A percentile compares a stretch with the other conserved stretches of the same genome.
Evolutionary conservation across 306 rosid genomes (phyloP).

Genomic region (Vigna unguiculata): DNA sequence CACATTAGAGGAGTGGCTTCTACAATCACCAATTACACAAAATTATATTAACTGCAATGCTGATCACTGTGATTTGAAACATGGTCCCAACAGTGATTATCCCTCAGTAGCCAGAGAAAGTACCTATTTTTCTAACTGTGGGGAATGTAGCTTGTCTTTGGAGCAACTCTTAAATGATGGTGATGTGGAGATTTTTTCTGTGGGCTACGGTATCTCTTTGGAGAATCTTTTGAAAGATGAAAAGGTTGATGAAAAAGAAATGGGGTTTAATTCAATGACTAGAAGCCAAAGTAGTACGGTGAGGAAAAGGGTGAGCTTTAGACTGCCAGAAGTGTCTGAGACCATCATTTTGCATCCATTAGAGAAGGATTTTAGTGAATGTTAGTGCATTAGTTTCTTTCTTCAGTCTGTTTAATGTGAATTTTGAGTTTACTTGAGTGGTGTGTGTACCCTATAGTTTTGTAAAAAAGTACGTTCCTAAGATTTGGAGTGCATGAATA

Average conservation of each 20-base stretch:
- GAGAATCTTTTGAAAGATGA: constrained; percentile 49
- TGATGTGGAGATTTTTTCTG: constrained; percentile 1
- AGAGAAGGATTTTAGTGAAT: constrained; percentile 22
- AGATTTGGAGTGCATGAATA: not conserved
- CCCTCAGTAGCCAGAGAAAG: constrained; percentile 28
- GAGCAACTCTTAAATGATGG: constrained; percentile 34
- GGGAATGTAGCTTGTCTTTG: constrained; percentile 38
- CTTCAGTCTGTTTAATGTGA: constrained; percentile 5
- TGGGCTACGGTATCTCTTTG: constrained; percentile 25
- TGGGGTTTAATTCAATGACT: constrained; percentile 35
- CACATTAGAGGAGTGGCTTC: constrained; percentile 52
- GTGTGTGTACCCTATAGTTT: not conserved
- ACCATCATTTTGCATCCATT: constrained; percentile 51
- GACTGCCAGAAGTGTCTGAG: constrained; percentile 59
- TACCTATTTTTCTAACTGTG: constrained; percentile 3
- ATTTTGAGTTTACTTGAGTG: not conserved
- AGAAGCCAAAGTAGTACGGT: constrained; percentile 43
- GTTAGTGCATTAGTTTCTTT: constrained; percentile 1
- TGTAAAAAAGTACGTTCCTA: not conserved
- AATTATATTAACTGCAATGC: constrained; percentile 10
- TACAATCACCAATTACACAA: constrained; percentile 38
- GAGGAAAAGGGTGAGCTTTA: constrained; percentile 61
- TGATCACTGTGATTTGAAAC: constrained; percentile 27
- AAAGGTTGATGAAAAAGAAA: constrained; percentile 43
- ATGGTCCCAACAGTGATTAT: constrained; percentile 35